Percentiles rank a stretch among this genome's conserved stretches.
Conservation (phyloP, 2,329 filamentous ascomycete species). For the Calonectria pseudoreteaudii region DNA sequence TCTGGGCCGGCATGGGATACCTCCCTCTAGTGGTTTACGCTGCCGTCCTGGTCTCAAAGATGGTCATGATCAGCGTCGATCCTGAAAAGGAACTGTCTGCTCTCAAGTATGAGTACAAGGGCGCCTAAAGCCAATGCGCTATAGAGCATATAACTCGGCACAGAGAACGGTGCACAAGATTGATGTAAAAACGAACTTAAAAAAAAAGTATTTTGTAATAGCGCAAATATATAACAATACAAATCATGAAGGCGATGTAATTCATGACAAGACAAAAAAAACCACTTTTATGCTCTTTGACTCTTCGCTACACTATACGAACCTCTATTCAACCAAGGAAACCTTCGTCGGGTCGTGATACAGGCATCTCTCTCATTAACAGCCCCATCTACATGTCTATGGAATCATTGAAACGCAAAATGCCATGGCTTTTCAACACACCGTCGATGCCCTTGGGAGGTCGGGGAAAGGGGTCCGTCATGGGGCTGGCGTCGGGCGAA, state of each 20-base stretch:
- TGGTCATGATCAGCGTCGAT: slow-evolving; percentile 76
- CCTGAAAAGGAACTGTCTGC: slow-evolving; percentile 72
- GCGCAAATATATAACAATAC: background rate
- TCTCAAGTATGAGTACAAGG: slow-evolving; percentile 76
- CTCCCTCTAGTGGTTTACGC: slow-evolving; percentile 70
- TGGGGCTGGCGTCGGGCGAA: slow-evolving; percentile 51
- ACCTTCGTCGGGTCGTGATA: slow-evolving; percentile 28
- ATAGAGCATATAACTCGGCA: background rate
- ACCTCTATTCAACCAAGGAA: slow-evolving; percentile 31
- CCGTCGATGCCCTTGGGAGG: slow-evolving; percentile 89
- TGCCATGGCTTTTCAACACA: slow-evolving; percentile 84
- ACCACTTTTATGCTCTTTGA: background rate
- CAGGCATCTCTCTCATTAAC: slow-evolving; percentile 38
- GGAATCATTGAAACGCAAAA: slow-evolving; percentile 92
- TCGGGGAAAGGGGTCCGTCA: slow-evolving; percentile 65
- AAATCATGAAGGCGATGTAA: background rate
- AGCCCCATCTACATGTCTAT: slow-evolving; percentile 72
- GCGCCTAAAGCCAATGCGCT: slow-evolving; percentile 58
- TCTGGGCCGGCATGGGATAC: slow-evolving; percentile 59
- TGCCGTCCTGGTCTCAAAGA: slow-evolving; percentile 71
- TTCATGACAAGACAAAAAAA: background rate
- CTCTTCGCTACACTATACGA: slow-evolving; percentile 10
- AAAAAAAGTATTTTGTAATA: background rate
- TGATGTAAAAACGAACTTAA: background rate
- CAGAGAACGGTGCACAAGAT: background rate